Percentiles rank a stretch among this genome's conserved stretches.
phyloP scores from a whole-genome alignment of 2,329 filamentous ascomycete genomes.

The Dactylella cylindrospora region DNA sequence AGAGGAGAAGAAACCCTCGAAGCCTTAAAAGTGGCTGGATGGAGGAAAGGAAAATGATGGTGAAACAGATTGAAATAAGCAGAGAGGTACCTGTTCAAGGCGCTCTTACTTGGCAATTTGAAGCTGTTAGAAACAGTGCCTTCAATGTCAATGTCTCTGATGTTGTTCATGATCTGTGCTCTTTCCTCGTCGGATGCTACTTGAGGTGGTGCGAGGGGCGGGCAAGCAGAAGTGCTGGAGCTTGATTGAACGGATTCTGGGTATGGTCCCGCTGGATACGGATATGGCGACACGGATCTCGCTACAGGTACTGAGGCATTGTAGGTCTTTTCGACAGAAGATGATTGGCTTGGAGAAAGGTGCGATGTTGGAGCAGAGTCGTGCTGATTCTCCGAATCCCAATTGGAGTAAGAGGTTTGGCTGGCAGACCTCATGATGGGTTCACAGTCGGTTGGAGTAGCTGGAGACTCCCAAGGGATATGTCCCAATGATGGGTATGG shows the following conservation, averaged over 20 bases:
- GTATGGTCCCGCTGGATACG: conserved; percentile 35
- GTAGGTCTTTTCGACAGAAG: conserved; percentile 26
- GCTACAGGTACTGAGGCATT: conserved; percentile 19
- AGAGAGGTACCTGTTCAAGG: conserved; percentile 86
- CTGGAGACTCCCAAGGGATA: conserved; percentile 51
- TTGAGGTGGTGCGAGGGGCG: conserved; percentile 72
- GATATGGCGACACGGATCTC: conserved; percentile 43
- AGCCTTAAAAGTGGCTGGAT: conserved; percentile 85
- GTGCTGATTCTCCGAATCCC: conserved; percentile 41
- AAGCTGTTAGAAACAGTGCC: conserved; percentile 84
- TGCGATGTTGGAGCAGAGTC: conserved; percentile 32
- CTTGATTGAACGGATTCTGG: conserved; percentile 41
- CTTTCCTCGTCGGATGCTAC: conserved; percentile 82
- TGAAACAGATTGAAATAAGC: conserved; percentile 98
- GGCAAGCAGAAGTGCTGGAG: conserved; percentile 55
- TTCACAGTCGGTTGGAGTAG: conserved; percentile 43
- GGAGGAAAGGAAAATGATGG: conserved; percentile 92
- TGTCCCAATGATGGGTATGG: conserved; percentile 57
- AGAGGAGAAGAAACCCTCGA: conserved; percentile 77
- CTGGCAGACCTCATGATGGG: conserved; percentile 43
- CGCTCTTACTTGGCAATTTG: conserved; percentile 75
- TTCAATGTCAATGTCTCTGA: conserved; percentile 76
- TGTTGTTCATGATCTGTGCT: conserved; percentile 80
- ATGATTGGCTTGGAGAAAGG: conserved; percentile 34
- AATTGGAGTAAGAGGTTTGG: conserved; percentile 42